Evolutionary conservation across 1,284 basidiomycete species (phyloP).

Genomic region (Ceratobasidium theobromae): DNA sequence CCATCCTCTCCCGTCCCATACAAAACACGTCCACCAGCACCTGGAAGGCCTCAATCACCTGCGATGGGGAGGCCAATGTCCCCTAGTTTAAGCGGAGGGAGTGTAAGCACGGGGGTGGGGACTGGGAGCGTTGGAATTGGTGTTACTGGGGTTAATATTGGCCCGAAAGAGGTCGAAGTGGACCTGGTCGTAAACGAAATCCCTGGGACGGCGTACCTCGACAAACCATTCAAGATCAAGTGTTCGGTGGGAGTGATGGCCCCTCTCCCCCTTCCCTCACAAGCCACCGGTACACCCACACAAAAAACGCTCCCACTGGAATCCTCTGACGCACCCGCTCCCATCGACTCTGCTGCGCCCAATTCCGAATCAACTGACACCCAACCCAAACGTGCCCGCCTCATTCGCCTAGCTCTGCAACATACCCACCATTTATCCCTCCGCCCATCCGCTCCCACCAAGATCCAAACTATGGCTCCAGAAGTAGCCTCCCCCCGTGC

Average conservation of each 20-base stretch:
- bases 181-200: slow-evolving; percentile 59
- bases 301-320: not conserved
- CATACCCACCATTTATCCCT: slow-evolving; percentile 46
- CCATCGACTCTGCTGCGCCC: too few relatives aligned
- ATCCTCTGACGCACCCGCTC: too few relatives aligned
- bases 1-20: slow-evolving; percentile 62
- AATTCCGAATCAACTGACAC: not conserved
- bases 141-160: slow-evolving; percentile 33
- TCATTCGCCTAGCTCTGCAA: slow-evolving; percentile 61
- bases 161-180: slow-evolving; percentile 48
- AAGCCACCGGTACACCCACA: slow-evolving; percentile 39
- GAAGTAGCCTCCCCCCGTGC: slow-evolving; percentile 40
- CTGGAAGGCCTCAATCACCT: slow-evolving; percentile 55
- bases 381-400: slow-evolving; percentile 39
- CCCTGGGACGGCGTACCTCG: slow-evolving; percentile 48
- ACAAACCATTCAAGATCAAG: slow-evolving; percentile 58
- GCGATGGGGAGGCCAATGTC: slow-evolving; percentile 38
- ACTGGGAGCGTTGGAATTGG: too few relatives aligned
- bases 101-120: slow-evolving; percentile 31
- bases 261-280: slow-evolving; percentile 44
- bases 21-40: slow-evolving; percentile 46
- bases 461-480: slow-evolving; percentile 21
- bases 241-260: slow-evolving; percentile 47
- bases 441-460: slow-evolving; percentile 41
- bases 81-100: not conserved